phyloP scores from a whole-genome alignment of 2,329 filamentous ascomycete genomes.

The Pseudopithomyces maydicus region DNA sequence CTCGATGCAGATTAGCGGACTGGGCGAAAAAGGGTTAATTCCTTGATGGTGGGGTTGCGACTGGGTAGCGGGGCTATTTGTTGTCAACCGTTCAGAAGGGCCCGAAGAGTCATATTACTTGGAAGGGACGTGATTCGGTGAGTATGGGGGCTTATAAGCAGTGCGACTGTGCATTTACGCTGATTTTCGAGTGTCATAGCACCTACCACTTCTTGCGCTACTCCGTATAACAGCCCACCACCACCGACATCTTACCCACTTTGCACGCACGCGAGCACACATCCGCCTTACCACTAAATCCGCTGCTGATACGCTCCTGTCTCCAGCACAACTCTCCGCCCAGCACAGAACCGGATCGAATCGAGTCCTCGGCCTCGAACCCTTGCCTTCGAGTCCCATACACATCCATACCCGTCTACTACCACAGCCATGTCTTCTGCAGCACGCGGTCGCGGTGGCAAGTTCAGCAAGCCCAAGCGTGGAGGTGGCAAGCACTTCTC shows the following conservation, averaged over 20 bases:
- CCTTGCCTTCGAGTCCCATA: neutral
- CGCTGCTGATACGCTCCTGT: neutral
- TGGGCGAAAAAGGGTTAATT: neutral
- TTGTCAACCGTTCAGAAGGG: neutral
- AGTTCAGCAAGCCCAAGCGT: slow-evolving; percentile 91
- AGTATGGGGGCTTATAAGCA: neutral
- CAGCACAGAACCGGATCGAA: neutral
- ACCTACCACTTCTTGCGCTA: neutral
- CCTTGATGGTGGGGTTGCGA: slow-evolving; percentile 10
- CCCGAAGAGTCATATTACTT: neutral
- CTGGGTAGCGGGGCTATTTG: slow-evolving; percentile 3
- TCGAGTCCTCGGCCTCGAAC: neutral
- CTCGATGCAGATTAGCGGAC: slow-evolving; percentile 5
- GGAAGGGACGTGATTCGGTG: neutral
- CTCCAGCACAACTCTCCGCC: neutral
- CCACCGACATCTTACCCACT: neutral
- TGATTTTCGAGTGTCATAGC: neutral
- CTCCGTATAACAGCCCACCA: neutral
- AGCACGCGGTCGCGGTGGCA: slow-evolving; percentile 79
- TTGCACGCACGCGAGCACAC: neutral
- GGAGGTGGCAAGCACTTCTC: slow-evolving; percentile 97
- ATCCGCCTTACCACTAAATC: neutral
- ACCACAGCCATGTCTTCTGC: slow-evolving; percentile 57
- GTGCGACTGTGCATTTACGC: neutral
- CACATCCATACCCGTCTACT: slow-evolving; percentile 14